Percentiles rank a stretch among this genome's conserved stretches.
These are phyloP conservation scores for Blumeria hordei DNA, from an alignment of 2,329 filamentous ascomycete genomes.

Conservation along the genomic window DNA sequence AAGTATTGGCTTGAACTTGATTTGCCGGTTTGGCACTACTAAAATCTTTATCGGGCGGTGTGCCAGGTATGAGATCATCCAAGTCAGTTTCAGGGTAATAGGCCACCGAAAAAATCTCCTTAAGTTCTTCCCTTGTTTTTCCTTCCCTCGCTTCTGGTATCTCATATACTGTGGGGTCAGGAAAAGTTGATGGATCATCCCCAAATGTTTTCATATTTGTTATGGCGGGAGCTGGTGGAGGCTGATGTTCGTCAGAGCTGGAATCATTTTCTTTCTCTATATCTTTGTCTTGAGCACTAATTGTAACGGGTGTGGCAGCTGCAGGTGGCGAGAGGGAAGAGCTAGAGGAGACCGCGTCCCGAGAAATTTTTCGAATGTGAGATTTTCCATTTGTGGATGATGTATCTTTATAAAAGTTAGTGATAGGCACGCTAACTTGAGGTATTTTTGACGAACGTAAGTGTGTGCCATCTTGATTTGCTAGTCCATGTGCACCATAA, in stretches of 20 bases:
- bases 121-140: constrained; percentile 69
- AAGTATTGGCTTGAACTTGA: constrained; percentile 83
- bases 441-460: constrained; percentile 22
- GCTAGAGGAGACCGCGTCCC: constrained; percentile 26
- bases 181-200: constrained; percentile 73
- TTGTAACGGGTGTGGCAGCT: constrained; percentile 18
- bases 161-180: constrained; percentile 83
- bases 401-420: constrained; percentile 4
- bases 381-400: constrained; percentile 10
- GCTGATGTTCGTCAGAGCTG: constrained; percentile 32
- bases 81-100: constrained; percentile 63
- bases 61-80: constrained; percentile 63
- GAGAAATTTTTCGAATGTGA: constrained; percentile 6
- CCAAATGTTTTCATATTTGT: constrained; percentile 64
- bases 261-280: constrained; percentile 20
- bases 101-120: constrained; percentile 69
- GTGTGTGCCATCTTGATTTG: constrained; percentile 36
- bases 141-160: constrained; percentile 50
- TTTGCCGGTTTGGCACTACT: constrained; percentile 81
- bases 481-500: constrained; percentile 36
- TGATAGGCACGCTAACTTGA: neutral
- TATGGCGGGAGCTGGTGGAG: constrained; percentile 32
- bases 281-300: constrained; percentile 34
- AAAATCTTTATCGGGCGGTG: constrained; percentile 83
- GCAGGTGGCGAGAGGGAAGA: constrained; percentile 35